These are phyloP conservation scores for Jamesozyma jinghongensis DNA, from an alignment of 805 yeast species.

Conservation along the genomic window DNA sequence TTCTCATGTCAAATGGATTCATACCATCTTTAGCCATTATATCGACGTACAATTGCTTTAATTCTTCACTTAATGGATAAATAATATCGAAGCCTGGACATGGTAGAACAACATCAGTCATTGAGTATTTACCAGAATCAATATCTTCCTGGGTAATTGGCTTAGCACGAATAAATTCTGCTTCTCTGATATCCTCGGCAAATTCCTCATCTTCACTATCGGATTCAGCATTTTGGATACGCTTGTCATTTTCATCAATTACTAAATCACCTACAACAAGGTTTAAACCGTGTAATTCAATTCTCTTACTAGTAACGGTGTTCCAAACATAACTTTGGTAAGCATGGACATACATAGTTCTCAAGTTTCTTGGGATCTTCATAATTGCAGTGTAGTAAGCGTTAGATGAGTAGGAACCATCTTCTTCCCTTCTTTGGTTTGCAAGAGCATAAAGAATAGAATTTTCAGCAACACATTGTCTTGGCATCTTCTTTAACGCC, in stretches of 20 bases:
- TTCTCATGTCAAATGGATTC: constrained; percentile 76
- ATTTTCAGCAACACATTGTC: constrained; percentile 76
- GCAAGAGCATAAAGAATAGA: constrained; percentile 56
- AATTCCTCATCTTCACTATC: constrained; percentile 43
- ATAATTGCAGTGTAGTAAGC: constrained; percentile 73
- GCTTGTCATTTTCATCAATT: constrained; percentile 24
- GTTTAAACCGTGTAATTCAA: constrained; percentile 57
- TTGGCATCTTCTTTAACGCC: constrained; percentile 75
- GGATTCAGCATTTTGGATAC: constrained; percentile 11
- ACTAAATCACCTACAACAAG: constrained; percentile 81
- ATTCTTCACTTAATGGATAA: constrained; percentile 63
- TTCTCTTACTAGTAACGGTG: constrained; percentile 65
- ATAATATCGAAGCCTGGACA: constrained; percentile 91
- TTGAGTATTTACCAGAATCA: constrained; percentile 45
- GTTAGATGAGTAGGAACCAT: constrained; percentile 38
- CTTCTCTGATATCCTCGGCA: constrained; percentile 61
- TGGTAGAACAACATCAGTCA: constrained; percentile 86
- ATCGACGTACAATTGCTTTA: constrained; percentile 53
- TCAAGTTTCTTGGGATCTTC: constrained; percentile 83
- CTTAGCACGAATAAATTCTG: constrained; percentile 55
- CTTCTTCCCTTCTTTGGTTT: constrained; percentile 39
- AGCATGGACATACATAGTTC: constrained; percentile 95
- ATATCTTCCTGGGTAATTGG: constrained; percentile 69
- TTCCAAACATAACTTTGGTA: constrained; percentile 97
- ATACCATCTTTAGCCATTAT: constrained; percentile 74